phyloP scores from a whole-genome alignment of 139 green algal species.

The Chlamydomonas sp. region DNA sequence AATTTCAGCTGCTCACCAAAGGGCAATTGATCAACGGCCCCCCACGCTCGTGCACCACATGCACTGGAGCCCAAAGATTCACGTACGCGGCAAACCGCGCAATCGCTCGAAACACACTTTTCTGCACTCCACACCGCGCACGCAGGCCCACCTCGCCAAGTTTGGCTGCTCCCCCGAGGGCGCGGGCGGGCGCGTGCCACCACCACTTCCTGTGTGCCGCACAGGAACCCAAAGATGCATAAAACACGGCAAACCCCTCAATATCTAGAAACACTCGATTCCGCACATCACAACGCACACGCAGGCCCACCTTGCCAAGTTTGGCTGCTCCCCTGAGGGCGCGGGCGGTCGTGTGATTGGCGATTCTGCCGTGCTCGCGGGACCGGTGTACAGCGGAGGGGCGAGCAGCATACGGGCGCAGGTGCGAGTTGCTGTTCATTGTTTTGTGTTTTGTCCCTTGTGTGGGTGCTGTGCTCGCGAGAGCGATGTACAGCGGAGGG shows the following conservation, averaged over 20 bases:
- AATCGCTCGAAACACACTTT: too few species aligned
- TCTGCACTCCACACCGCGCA: too few species aligned
- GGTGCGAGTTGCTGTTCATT: too few species aligned
- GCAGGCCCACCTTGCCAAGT: not conserved
- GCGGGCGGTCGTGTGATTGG: not conserved
- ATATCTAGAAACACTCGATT: too few species aligned
- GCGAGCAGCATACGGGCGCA: not conserved
- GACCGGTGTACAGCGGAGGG: not conserved
- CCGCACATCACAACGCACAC: too few species aligned
- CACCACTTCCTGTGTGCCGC: too few species aligned
- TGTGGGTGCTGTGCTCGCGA: conserved; percentile 1
- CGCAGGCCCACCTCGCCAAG: not conserved
- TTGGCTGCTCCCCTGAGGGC: not conserved
- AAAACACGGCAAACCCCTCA: too few species aligned
- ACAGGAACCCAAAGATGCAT: too few species aligned
- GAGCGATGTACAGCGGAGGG: not conserved
- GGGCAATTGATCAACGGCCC: too few species aligned
- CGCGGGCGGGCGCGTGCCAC: not conserved
- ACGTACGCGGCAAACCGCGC: too few species aligned
- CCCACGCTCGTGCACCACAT: too few species aligned
- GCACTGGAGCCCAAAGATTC: too few species aligned
- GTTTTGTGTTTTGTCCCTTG: not conserved
- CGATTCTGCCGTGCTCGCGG: conserved; percentile 8
- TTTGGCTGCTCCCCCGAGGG: not conserved
- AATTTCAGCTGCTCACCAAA: not conserved